Evolutionary conservation across 208 protist species (phyloP).

Genomic region (Naegleria lovaniensis): DNA sequence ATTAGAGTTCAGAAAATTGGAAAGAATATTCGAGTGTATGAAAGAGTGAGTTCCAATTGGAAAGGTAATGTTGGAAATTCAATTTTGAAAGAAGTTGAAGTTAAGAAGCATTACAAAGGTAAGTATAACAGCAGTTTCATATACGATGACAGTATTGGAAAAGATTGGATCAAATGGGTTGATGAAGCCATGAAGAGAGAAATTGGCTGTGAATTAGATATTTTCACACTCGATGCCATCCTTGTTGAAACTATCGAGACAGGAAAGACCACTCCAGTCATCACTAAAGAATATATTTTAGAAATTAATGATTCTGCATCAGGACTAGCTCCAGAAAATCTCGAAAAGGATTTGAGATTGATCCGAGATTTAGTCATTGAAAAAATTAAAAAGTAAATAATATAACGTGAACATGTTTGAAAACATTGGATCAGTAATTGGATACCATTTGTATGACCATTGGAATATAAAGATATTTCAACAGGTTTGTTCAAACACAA

Average conservation of each 20-base stretch:
- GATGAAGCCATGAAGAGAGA: not conserved
- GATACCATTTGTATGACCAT: too few relatives aligned
- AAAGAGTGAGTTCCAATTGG: constrained; percentile 43
- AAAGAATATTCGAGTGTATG: constrained; percentile 38
- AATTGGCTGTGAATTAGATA: not conserved
- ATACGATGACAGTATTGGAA: too few relatives aligned
- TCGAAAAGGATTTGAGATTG: not conserved
- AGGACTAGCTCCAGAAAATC: not conserved
- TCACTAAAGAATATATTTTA: constrained; percentile 23
- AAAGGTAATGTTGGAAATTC: constrained; percentile 43
- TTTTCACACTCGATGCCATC: constrained; percentile 10
- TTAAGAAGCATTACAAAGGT: not conserved
- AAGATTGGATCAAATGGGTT: not conserved
- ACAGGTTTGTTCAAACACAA: too few relatives aligned
- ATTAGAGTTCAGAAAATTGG: constrained; percentile 46
- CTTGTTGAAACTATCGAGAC: not conserved
- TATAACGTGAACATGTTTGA: too few relatives aligned
- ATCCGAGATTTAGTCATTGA: not conserved
- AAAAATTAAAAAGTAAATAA: not conserved
- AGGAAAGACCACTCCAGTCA: not conserved
- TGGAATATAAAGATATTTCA: too few relatives aligned
- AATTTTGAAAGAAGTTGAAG: constrained; percentile 29
- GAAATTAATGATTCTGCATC: constrained; percentile 20
- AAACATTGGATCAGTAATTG: too few relatives aligned
- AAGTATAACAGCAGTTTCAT: too few relatives aligned